Percentiles rank a stretch among this genome's conserved stretches.
These are phyloP conservation scores for Phytophthora pinifolia DNA, from an alignment of 352 stramenopile genomes.

Conservation along the genomic window DNA sequence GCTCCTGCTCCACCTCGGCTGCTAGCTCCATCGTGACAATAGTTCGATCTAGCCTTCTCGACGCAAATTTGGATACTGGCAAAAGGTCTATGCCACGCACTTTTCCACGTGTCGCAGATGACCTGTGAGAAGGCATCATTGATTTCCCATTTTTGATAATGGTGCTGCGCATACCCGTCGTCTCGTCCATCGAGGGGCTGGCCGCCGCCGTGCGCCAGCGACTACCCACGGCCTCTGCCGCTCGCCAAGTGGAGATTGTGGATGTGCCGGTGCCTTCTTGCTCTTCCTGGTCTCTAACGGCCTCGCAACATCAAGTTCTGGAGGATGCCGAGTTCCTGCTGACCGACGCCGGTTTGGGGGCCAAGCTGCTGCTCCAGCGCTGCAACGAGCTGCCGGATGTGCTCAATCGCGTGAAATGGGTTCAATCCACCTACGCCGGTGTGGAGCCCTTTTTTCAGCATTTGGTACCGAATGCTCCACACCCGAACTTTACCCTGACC, in stretches of 20 bases:
- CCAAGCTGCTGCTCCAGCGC: slow-evolving; percentile 28
- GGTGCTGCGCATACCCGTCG: slow-evolving; percentile 34
- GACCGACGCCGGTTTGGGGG: slow-evolving; percentile 29
- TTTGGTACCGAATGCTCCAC: background rate
- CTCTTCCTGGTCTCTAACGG: slow-evolving; percentile 22
- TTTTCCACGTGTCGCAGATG: slow-evolving; percentile 2
- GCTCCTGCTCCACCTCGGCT: slow-evolving; percentile 26
- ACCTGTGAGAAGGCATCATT: background rate
- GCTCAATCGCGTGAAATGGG: slow-evolving; percentile 38
- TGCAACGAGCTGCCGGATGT: slow-evolving; percentile 14
- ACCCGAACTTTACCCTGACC: slow-evolving; percentile 39
- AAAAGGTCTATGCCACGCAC: slow-evolving; percentile 11
- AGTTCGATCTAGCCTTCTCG: background rate
- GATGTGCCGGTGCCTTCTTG: slow-evolving; percentile 25
- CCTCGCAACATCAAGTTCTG: slow-evolving; percentile 24
- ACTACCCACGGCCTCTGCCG: slow-evolving; percentile 11
- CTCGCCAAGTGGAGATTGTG: slow-evolving; percentile 33
- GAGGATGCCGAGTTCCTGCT: slow-evolving; percentile 35
- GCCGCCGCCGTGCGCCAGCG: slow-evolving; percentile 25
- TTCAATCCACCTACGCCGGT: slow-evolving; percentile 53
- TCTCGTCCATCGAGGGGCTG: slow-evolving; percentile 40
- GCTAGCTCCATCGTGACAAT: slow-evolving; percentile 19
- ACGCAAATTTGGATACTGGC: slow-evolving; percentile 1
- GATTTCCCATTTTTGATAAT: slow-evolving; percentile 5
- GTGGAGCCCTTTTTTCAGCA: slow-evolving; percentile 43